phyloP scores from a whole-genome alignment of 805 yeast genomes.

The Zygosaccharomyces bisporus region DNA sequence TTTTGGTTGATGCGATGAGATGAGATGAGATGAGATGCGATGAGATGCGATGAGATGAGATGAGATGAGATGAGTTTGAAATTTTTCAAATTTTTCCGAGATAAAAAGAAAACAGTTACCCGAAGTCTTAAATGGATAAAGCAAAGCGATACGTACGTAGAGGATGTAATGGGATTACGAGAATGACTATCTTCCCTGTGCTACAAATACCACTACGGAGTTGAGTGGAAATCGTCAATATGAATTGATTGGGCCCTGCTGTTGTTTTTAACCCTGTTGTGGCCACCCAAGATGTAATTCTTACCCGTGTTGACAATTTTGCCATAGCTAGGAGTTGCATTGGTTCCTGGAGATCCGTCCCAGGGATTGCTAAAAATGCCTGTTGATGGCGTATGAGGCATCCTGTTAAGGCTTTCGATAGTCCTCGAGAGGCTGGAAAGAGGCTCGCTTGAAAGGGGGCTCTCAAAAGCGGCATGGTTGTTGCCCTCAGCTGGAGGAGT shows the following conservation, averaged over 20 bases:
- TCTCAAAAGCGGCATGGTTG: background rate
- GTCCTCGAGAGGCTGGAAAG: constrained; percentile 3
- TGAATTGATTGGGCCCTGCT: constrained; percentile 37
- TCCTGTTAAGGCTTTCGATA: constrained; percentile 6
- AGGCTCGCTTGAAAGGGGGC: constrained; percentile 1
- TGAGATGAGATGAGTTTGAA: constrained; percentile 9
- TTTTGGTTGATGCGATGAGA: background rate
- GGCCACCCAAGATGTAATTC: constrained; percentile 36
- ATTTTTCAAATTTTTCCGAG: constrained; percentile 12
- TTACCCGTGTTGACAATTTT: constrained; percentile 34
- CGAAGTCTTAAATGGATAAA: constrained; percentile 4
- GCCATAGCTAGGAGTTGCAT: constrained; percentile 13
- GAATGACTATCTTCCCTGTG: background rate
- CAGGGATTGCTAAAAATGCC: constrained; percentile 17
- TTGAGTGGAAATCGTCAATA: constrained; percentile 30
- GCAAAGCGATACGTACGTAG: constrained; percentile 3
- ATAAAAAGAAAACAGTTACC: constrained; percentile 1
- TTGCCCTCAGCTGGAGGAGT: background rate
- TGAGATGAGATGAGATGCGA: constrained; percentile 24
- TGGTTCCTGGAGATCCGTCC: constrained; percentile 19
- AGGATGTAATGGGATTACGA: background rate
- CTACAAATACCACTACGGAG: background rate
- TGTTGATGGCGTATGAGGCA: constrained; percentile 20
- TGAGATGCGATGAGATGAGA: constrained; percentile 20
- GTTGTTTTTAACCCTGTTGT: constrained; percentile 29